phyloP scores from a whole-genome alignment of 768 basidiomycete genomes.

The Thelephora ganbajun region DNA sequence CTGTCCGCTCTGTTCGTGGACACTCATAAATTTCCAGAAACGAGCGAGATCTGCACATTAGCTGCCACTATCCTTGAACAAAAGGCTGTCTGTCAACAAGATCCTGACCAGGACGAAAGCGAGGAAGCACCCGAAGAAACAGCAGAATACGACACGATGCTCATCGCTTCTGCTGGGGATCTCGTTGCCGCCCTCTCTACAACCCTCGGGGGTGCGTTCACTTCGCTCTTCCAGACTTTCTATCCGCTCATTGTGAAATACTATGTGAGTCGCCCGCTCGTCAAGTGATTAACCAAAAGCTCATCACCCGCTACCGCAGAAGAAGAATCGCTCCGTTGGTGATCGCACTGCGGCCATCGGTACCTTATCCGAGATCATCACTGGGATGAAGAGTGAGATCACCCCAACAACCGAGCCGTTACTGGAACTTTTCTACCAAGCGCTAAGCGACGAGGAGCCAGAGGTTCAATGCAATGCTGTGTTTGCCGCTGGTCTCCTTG shows the following conservation, averaged over 20 bases:
- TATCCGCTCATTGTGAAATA: conserved; percentile 83
- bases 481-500: conserved; percentile 83
- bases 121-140: conserved; percentile 80
- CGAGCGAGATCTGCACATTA: conserved; percentile 68
- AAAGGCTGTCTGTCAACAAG: conserved; percentile 93
- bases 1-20: conserved; percentile 1
- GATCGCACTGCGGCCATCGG: conserved; percentile 92
- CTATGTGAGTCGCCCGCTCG: conserved; percentile 45
- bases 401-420: conserved; percentile 76
- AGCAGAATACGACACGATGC: conserved; percentile 92
- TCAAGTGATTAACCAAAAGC: background rate
- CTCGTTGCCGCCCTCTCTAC: conserved; percentile 82
- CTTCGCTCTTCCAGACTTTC: conserved; percentile 72
- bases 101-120: conserved; percentile 83
- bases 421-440: conserved; percentile 72
- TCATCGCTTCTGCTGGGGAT: conserved; percentile 89
- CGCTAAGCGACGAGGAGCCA: conserved; percentile 71
- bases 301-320: conserved; percentile 27
- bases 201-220: conserved; percentile 76
- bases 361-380: conserved; percentile 88
- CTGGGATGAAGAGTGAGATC: conserved; percentile 76
- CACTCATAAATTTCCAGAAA: conserved; percentile 26
- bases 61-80: conserved; percentile 81
- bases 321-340: conserved; percentile 72
- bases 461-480: conserved; percentile 96